A percentile compares a stretch with the other conserved stretches of the same genome.
Conservation (phyloP, 495 filamentous ascomycete genomes). For the Staphylotrichum longicolle region DNA sequence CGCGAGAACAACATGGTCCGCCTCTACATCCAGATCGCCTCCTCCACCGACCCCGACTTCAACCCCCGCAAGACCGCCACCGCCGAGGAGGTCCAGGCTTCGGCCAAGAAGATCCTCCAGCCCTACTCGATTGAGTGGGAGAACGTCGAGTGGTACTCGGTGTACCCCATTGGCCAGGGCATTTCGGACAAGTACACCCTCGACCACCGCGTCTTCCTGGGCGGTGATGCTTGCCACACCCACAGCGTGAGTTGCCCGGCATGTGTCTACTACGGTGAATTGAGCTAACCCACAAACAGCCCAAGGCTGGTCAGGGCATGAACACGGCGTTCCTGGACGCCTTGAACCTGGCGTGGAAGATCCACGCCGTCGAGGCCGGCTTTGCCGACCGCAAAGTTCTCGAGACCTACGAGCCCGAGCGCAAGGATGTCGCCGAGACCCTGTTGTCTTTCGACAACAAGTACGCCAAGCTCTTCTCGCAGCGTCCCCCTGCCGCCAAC, state of each 20-base stretch:
- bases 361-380: constrained; percentile 66
- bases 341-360: constrained; percentile 82
- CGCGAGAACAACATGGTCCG: constrained; percentile 73
- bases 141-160: constrained; percentile 64
- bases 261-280: background rate
- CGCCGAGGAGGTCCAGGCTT: constrained; percentile 62
- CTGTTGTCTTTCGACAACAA: constrained; percentile 71
- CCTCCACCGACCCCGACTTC: constrained; percentile 61
- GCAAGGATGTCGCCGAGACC: constrained; percentile 65
- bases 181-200: constrained; percentile 66
- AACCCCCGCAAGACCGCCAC: constrained; percentile 61
- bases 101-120: constrained; percentile 62
- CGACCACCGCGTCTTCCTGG: constrained; percentile 69
- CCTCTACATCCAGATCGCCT: constrained; percentile 72
- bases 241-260: constrained; percentile 57
- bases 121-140: constrained; percentile 72
- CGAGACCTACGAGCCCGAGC: constrained; percentile 70
- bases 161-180: constrained; percentile 72
- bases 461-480: constrained; percentile 66
- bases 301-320: constrained; percentile 85
- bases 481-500: constrained; percentile 53
- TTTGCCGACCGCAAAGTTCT: constrained; percentile 57
- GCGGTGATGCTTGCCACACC: constrained; percentile 80
- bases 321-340: constrained; percentile 81
- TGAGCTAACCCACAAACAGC: constrained; percentile 32